Conservation (phyloP, 495 filamentous ascomycete species). For the Aspergillus affinis region DNA sequence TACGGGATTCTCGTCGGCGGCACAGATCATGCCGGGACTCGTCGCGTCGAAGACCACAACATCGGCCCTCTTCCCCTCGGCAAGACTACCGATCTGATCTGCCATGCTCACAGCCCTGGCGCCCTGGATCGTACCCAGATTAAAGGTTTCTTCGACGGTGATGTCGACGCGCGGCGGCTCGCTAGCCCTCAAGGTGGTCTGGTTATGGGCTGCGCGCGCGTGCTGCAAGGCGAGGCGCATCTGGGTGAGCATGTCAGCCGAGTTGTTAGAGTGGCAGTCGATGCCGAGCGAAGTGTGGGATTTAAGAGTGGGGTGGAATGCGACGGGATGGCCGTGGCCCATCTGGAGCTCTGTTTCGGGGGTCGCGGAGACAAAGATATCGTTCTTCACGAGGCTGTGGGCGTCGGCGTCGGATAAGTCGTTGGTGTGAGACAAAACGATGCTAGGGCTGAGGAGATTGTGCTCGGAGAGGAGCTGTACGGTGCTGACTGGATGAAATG, state of each 20-base stretch:
- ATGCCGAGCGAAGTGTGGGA: not conserved
- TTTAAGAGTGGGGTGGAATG: not conserved
- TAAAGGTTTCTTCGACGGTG: not conserved
- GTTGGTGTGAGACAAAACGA: not conserved
- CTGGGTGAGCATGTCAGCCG: not conserved
- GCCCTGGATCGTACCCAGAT: not conserved
- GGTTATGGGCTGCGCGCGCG: not conserved
- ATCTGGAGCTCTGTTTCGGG: not conserved
- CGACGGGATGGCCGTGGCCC: not conserved
- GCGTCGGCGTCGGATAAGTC: not conserved
- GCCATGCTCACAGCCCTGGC: not conserved
- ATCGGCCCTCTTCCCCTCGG: not conserved
- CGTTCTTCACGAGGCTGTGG: not conserved
- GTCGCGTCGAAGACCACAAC: not conserved
- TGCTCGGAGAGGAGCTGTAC: not conserved
- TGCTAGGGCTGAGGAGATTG: not conserved
- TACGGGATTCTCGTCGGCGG: not conserved
- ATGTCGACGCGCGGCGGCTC: not conserved
- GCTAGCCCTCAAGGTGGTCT: not conserved
- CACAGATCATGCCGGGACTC: not conserved
- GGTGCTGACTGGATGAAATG: not conserved
- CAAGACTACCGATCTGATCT: not conserved
- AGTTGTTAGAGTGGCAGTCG: not conserved
- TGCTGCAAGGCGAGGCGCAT: not conserved
- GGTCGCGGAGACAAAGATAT: not conserved